These are phyloP conservation scores for Cochlearia excelsa DNA, from an alignment of 345 rosid species.

Conservation along the genomic window DNA sequence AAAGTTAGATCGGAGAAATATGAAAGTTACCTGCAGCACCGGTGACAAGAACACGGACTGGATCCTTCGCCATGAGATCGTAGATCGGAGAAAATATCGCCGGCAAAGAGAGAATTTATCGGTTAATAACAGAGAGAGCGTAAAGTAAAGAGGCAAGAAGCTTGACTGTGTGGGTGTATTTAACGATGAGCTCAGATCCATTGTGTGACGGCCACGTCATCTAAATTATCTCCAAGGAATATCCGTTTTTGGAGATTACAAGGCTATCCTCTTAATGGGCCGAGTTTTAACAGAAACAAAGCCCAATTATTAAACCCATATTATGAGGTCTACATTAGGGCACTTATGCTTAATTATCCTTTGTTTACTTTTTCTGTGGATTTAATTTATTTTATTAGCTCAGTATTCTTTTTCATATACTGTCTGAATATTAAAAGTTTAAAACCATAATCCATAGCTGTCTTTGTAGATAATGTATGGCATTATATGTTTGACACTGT, in stretches of 20 bases:
- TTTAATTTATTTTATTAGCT: neutral
- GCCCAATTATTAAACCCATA: conserved; percentile 9
- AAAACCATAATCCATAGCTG: conserved; percentile 20
- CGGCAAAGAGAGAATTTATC: neutral
- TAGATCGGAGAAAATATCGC: conserved; percentile 22
- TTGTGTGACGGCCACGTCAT: conserved; percentile 28
- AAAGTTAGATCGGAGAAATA: conserved; percentile 3
- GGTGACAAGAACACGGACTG: conserved; percentile 94
- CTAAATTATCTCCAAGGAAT: conserved; percentile 12
- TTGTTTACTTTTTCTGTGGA: neutral
- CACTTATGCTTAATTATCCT: neutral
- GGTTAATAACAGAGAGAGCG: conserved; percentile 17
- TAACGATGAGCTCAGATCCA: conserved; percentile 22
- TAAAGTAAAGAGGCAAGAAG: neutral
- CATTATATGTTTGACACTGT: conserved; percentile 32
- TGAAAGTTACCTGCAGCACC: conserved; percentile 83
- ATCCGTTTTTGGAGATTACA: conserved; percentile 2
- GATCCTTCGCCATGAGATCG: conserved; percentile 73
- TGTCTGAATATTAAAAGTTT: conserved; percentile 12
- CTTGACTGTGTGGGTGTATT: neutral
- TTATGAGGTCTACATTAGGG: too few relatives aligned
- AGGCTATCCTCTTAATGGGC: conserved; percentile 17
- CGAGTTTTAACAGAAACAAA: neutral
- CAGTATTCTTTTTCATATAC: neutral
- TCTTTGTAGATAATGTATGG: conserved; percentile 28